phyloP scores from a whole-genome alignment of 257 asterid species.

The Knoxia roxburghii region DNA sequence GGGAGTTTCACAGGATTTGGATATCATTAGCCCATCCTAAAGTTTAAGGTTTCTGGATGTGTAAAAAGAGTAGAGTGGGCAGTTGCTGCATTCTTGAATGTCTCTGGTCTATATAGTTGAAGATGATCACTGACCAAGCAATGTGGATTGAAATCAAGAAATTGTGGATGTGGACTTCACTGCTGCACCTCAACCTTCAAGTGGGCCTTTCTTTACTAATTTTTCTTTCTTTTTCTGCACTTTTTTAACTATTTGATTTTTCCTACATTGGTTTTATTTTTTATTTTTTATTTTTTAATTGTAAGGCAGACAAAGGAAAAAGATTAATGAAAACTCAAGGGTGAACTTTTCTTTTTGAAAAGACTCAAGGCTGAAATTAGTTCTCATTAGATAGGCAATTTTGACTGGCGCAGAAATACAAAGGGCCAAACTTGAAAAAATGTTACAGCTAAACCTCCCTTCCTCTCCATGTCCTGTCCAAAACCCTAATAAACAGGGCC shows the following conservation, averaged over 20 bases:
- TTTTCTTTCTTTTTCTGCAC: background rate
- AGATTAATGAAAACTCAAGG: no score
- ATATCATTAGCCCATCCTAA: background rate
- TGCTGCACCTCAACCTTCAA: background rate
- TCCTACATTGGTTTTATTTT: background rate
- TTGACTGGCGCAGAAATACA: background rate
- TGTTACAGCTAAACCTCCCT: constrained; percentile 31
- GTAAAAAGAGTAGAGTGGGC: background rate
- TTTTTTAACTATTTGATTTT: background rate
- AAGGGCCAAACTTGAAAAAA: constrained; percentile 3
- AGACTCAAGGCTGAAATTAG: no score
- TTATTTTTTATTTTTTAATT: no score
- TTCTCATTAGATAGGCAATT: background rate
- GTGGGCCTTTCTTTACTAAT: constrained; percentile 4
- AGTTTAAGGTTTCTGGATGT: background rate
- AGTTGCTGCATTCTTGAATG: background rate
- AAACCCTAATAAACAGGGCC: constrained; percentile 40
- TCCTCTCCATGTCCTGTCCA: constrained; percentile 35
- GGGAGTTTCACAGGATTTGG: background rate
- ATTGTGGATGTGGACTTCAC: background rate
- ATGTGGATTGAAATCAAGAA: background rate
- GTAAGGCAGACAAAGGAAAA: no score
- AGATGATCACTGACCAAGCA: background rate
- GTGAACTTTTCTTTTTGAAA: no score
- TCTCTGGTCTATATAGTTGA: constrained; percentile 2